Evolutionary conservation across 805 yeast species (phyloP), one percentile per base, ranked within the genome.

Genomic region (Wickerhamomyces kurtzmanii): DNA sequence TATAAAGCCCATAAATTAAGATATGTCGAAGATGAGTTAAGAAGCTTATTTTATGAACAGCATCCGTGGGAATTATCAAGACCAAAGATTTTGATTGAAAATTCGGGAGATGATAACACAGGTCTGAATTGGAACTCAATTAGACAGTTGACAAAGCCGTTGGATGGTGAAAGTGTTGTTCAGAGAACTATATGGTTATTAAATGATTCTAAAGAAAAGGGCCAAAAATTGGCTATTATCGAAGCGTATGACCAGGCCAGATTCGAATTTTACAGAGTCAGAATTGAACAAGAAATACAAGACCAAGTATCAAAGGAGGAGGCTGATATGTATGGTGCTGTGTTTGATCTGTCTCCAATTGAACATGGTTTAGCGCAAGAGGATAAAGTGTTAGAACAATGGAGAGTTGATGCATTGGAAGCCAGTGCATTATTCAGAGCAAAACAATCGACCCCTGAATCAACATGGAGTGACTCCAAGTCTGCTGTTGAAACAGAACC

Each of bases 51-150:
- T 47, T 89, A 78, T 54, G 74, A 75, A 33, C 96, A 87, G 50
- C 98, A 91, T 55, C 98, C 98, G 6, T 91, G 98, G 98, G 98
- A 91, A 56, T 62, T 87, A 30, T 84, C 97, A 2, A 71, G 94
- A 41, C 96, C 97, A 10, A 83, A 82, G 49, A 65, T 73, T 17
- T 57, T 91, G 39, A 66, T 86, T 25, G 98, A 91, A 53, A 81
- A 75, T 43, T 64, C 66, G 20, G 83, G 81, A 6, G 60, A 66
- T 24, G 84, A 80, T 25, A 43, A 53, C 22, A 33, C 42, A 3
- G 45, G 51, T 6, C 62, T 64, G 32, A 85, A 91, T 52, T 91
- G 98, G 97, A 65, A 77, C 26, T 63, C 64, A 28, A 68, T 91
- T 51, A 68, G 68, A 40, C 97, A 91, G 53, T 50, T 75, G 18